These are phyloP conservation scores for Avicennia marina DNA, from an alignment of 257 asterid species.

Conservation along the genomic window DNA sequence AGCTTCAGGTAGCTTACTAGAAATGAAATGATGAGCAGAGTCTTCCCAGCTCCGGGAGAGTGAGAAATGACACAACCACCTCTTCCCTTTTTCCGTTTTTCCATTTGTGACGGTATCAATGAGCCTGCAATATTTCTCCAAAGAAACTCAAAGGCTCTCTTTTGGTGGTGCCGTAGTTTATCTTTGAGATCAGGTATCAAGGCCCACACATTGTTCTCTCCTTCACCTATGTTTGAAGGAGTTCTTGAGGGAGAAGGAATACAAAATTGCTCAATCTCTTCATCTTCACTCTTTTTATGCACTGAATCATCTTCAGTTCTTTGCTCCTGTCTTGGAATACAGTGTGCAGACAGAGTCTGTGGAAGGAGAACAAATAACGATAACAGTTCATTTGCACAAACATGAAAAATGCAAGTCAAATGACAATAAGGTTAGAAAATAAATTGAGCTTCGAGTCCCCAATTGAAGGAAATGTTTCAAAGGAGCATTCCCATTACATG, in stretches of 20 bases:
- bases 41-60: slow-evolving; percentile 97
- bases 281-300: slow-evolving; percentile 32
- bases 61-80: slow-evolving; percentile 98
- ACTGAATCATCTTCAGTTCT: slow-evolving; percentile 44
- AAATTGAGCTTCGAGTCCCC: no score
- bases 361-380: background rate
- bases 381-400: background rate
- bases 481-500: no score
- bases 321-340: slow-evolving; percentile 49
- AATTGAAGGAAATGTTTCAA: no score
- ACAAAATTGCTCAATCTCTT: slow-evolving; percentile 35
- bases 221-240: slow-evolving; percentile 44
- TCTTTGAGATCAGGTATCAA: slow-evolving; percentile 76
- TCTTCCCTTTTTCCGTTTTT: slow-evolving; percentile 47
- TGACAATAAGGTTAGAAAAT: background rate
- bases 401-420: background rate
- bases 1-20: slow-evolving; percentile 88
- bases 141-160: slow-evolving; percentile 80
- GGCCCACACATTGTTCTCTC: slow-evolving; percentile 80
- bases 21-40: slow-evolving; percentile 82
- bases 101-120: slow-evolving; percentile 67
- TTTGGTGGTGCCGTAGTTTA: slow-evolving; percentile 70
- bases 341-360: slow-evolving; percentile 41
- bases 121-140: slow-evolving; percentile 97
- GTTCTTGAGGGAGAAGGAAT: slow-evolving; percentile 26